phyloP scores from a whole-genome alignment of 2,329 filamentous ascomycete genomes.

The Scedosporium aurantiacum region DNA sequence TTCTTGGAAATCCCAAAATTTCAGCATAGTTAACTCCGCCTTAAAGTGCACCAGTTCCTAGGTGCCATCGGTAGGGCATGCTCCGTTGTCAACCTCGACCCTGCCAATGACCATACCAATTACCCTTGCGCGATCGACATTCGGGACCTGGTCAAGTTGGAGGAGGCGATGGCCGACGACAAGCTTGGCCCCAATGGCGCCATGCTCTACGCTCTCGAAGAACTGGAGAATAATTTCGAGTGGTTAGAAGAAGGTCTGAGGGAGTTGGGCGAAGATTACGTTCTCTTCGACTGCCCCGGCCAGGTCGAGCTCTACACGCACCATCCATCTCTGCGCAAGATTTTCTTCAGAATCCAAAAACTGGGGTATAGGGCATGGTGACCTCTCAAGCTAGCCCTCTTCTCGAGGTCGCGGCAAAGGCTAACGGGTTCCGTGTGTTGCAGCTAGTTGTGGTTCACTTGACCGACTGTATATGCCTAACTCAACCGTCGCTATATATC shows the following conservation, averaged over 20 bases:
- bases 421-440: background rate
- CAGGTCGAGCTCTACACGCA: constrained; percentile 97
- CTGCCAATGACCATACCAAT: constrained; percentile 84
- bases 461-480: constrained; percentile 87
- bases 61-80: constrained; percentile 89
- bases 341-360: constrained; percentile 85
- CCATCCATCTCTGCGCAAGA: constrained; percentile 80
- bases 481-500: constrained; percentile 86
- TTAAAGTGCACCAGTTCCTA: constrained; percentile 86
- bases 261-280: constrained; percentile 75
- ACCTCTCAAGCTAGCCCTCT: background rate
- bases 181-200: constrained; percentile 85
- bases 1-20: too few species aligned
- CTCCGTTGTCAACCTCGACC: constrained; percentile 92
- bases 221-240: constrained; percentile 86
- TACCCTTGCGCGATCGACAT: constrained; percentile 90
- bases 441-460: constrained; percentile 90
- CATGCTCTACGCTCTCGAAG: constrained; percentile 85
- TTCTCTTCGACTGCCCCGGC: constrained; percentile 92
- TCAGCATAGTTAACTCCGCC: background rate
- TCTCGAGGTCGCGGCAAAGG: background rate
- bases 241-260: constrained; percentile 79
- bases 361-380: constrained; percentile 72
- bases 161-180: constrained; percentile 91
- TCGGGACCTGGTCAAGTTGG: constrained; percentile 74